A percentile compares a stretch with the other conserved stretches of the same genome.
These are phyloP conservation scores for Backusella westeae DNA, from an alignment of 192 early-diverging fungal species.

Conservation along the genomic window DNA sequence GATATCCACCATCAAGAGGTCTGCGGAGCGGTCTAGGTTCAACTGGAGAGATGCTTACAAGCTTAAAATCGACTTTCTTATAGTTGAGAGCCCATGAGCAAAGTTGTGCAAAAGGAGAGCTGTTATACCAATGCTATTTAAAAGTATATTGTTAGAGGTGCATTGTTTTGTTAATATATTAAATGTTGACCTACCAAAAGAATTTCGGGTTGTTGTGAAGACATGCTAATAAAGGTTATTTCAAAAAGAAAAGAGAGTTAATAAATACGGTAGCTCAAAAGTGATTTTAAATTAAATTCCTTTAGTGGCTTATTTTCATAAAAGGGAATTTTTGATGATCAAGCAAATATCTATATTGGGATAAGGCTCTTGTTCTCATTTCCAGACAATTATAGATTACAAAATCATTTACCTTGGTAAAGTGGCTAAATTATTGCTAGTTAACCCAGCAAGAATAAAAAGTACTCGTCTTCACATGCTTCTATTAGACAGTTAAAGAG, in stretches of 20 bases:
- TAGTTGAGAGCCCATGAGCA: constrained; percentile 26
- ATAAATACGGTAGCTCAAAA: not conserved
- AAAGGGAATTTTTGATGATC: not conserved
- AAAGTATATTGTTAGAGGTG: not conserved
- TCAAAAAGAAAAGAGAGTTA: not conserved
- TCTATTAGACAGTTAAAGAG: too few species aligned
- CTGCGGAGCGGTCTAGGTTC: constrained; percentile 19
- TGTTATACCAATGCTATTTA: constrained; percentile 21
- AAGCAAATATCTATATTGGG: not conserved
- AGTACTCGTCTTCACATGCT: too few species aligned
- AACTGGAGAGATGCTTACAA: constrained; percentile 14
- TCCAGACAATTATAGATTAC: not conserved
- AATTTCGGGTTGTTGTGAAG: not conserved
- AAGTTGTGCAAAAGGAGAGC: constrained; percentile 28
- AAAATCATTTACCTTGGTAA: too few species aligned
- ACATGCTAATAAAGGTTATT: not conserved
- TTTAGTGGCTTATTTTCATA: not conserved
- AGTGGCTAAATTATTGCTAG: not conserved
- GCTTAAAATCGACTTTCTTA: constrained; percentile 28
- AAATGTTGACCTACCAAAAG: not conserved
- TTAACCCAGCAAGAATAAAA: too few species aligned
- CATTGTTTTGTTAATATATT: not conserved
- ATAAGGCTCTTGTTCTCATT: not conserved
- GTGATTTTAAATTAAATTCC: not conserved
- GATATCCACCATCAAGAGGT: constrained; percentile 32